These are phyloP conservation scores for Rhexocercosporidium sp. DNA, from an alignment of 2,329 filamentous ascomycete species.

Conservation along the genomic window DNA sequence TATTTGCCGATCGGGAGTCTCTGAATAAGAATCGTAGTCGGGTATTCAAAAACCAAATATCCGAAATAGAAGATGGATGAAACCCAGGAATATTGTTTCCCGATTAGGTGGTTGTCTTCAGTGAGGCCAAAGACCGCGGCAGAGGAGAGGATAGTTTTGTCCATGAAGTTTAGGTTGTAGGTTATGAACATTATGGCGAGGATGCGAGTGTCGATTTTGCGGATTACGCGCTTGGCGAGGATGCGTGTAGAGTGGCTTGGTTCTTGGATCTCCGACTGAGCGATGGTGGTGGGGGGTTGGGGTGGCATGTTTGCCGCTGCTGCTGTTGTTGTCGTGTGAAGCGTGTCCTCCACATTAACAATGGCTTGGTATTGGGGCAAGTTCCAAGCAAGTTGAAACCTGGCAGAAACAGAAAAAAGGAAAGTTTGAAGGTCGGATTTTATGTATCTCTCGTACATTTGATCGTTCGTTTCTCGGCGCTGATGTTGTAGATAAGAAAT, in stretches of 20 bases:
- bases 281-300: not conserved
- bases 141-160: constrained; percentile 44
- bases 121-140: constrained; percentile 55
- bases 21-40: constrained; percentile 55
- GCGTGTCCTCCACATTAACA: not conserved
- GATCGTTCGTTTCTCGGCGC: not conserved
- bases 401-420: not conserved
- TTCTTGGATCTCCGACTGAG: constrained; percentile 22
- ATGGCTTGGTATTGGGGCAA: not conserved
- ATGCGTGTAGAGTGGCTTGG: constrained; percentile 28
- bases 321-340: not conserved
- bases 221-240: constrained; percentile 48
- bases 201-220: constrained; percentile 60
- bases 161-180: constrained; percentile 61
- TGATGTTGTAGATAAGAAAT: not conserved
- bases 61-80: constrained; percentile 56
- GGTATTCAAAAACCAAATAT: constrained; percentile 46
- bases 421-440: not conserved
- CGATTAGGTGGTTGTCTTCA: constrained; percentile 49
- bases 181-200: constrained; percentile 61
- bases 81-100: constrained; percentile 55
- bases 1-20: constrained; percentile 58
- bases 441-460: not conserved
- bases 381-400: not conserved
- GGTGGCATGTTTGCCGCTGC: constrained; percentile 6